Evolutionary conservation across 108 stramenopile genomes (phyloP).

Genomic region (Epipyxis sp.): DNA sequence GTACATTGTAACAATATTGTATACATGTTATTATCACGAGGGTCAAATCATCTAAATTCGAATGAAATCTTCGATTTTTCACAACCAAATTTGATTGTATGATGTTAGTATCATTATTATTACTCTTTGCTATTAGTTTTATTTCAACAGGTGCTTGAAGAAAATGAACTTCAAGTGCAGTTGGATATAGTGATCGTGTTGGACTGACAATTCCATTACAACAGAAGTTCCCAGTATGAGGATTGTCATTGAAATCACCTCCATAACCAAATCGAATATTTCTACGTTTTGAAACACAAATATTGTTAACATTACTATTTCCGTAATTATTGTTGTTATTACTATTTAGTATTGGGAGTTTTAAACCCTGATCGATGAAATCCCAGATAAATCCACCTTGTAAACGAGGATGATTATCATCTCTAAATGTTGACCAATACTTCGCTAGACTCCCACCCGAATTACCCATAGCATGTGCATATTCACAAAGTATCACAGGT

Average conservation of each 20-base stretch:
- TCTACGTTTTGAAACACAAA: conserved; percentile 22
- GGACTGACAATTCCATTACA: conserved; percentile 87
- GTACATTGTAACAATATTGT: no score
- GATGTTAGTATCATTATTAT: no score
- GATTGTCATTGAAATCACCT: conserved; percentile 79
- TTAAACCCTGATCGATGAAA: conserved; percentile 84
- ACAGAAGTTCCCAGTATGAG: conserved; percentile 67
- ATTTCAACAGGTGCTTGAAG: conserved; percentile 69
- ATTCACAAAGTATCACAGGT: conserved; percentile 88
- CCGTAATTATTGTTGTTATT: neutral
- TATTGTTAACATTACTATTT: conserved; percentile 27
- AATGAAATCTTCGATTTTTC: no score
- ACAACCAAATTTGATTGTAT: no score
- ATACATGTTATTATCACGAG: no score
- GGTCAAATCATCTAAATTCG: no score
- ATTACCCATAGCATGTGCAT: conserved; percentile 94
- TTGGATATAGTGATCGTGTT: conserved; percentile 74
- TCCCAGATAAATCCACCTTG: conserved; percentile 99
- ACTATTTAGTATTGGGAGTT: no score
- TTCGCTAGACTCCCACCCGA: conserved; percentile 75
- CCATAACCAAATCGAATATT: conserved; percentile 71
- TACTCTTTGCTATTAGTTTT: neutral
- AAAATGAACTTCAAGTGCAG: conserved; percentile 75
- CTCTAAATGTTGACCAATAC: conserved; percentile 82
- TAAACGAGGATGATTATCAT: conserved; percentile 57